These are phyloP conservation scores for Metarhizium humberi DNA, from an alignment of 2,329 filamentous ascomycete genomes.

Conservation along the genomic window DNA sequence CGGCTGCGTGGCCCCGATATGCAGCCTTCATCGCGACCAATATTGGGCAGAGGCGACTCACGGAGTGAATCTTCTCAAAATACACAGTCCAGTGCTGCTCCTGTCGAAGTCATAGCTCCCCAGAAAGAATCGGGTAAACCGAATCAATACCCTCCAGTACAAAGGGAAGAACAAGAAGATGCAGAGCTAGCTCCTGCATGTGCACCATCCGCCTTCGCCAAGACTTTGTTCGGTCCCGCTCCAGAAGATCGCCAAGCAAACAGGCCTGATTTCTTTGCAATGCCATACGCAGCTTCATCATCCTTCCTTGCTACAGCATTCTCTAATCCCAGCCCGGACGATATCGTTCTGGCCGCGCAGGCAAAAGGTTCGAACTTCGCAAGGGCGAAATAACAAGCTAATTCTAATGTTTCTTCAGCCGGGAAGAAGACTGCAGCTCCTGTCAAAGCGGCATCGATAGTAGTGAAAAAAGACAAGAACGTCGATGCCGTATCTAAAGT, in stretches of 20 bases:
- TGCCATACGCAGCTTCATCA: slow-evolving; percentile 42
- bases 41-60: not conserved
- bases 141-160: not conserved
- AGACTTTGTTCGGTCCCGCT: slow-evolving; percentile 39
- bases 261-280: slow-evolving; percentile 25
- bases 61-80: not conserved
- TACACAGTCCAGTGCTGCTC: not conserved
- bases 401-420: slow-evolving; percentile 45
- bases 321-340: slow-evolving; percentile 81
- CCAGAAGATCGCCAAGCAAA: slow-evolving; percentile 17
- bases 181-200: slow-evolving; percentile 12
- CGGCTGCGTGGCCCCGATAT: slow-evolving; percentile 10
- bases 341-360: slow-evolving; percentile 79
- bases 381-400: slow-evolving; percentile 38
- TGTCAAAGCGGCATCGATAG: slow-evolving; percentile 20
- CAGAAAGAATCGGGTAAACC: not conserved
- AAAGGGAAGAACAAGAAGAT: not conserved
- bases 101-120: not conserved
- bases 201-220: slow-evolving; percentile 48
- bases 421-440: slow-evolving; percentile 38
- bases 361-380: slow-evolving; percentile 69
- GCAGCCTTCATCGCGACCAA: not conserved
- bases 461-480: slow-evolving; percentile 29
- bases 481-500: slow-evolving; percentile 18
- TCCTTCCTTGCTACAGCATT: slow-evolving; percentile 55